Conservation (phyloP, 2,329 filamentous ascomycete genomes). For the Daldinia eschscholtzii region DNA sequence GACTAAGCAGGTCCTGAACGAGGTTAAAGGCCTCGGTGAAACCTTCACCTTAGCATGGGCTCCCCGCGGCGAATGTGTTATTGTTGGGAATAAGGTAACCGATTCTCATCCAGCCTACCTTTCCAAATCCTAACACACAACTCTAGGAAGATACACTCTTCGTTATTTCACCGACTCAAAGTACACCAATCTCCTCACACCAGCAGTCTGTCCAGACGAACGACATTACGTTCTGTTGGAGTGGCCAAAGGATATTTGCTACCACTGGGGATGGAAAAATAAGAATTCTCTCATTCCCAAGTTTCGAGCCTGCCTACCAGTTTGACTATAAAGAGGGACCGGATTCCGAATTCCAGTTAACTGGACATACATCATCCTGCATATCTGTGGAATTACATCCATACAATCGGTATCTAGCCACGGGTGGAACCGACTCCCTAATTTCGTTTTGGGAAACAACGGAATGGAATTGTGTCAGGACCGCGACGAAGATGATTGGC, state of each 20-base stretch:
- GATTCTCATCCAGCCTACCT: not conserved
- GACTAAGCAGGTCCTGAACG: conserved; percentile 76
- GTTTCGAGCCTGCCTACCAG: conserved; percentile 67
- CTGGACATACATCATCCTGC: conserved; percentile 80
- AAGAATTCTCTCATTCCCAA: conserved; percentile 77
- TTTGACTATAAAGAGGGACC: conserved; percentile 60
- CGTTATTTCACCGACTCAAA: conserved; percentile 70
- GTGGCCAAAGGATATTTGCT: conserved; percentile 76
- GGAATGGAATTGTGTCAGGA: conserved; percentile 81
- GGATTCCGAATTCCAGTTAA: conserved; percentile 69
- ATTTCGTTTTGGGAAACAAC: conserved; percentile 83
- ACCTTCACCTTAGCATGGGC: conserved; percentile 81
- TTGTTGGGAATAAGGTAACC: conserved; percentile 78
- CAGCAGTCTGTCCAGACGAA: conserved; percentile 76
- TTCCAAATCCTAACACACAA: conserved; percentile 23
- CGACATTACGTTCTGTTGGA: conserved; percentile 80
- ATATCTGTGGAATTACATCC: conserved; percentile 77
- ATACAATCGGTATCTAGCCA: conserved; percentile 77
- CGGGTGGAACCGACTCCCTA: conserved; percentile 80
- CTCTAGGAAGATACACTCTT: conserved; percentile 71
- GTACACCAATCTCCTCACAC: conserved; percentile 68
- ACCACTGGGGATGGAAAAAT: conserved; percentile 79
- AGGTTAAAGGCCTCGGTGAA: conserved; percentile 74
- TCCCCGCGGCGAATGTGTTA: conserved; percentile 75
- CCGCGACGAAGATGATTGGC: conserved; percentile 75